Evolutionary conservation across 768 basidiomycete species (phyloP), one percentile per base, ranked within the genome.

Genomic region (Hygrocybe coccinea): DNA sequence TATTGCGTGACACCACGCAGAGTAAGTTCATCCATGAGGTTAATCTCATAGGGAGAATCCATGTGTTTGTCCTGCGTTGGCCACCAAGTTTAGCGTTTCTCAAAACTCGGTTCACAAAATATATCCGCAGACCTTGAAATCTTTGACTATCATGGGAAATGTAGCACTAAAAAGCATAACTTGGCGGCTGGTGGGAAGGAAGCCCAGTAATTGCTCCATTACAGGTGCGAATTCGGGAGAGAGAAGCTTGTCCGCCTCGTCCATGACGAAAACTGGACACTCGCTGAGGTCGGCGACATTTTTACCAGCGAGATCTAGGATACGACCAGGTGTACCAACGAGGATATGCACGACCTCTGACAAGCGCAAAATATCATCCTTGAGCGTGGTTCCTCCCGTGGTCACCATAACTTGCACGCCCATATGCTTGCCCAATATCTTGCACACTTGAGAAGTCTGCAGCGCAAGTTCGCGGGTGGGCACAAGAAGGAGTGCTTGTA

Each of bases 111-210:
- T 8, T 7, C 8, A 19, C 17, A 8, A 19, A 54, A 22, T 54
- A 43, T 7, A 12, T 6, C 39, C 10, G 62, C 72, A 44, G 48
- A 90, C 95, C 80, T 97, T 95, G 82, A 99, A 99, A 71, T 97
- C 93, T 72, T 97, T 97, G 67, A 99, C 97, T 67, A 95, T 94
- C 81, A 97, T 82, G 8, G 97, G 95, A 82, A 99, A 99, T 24
- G 95, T 99, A 47, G 95, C 95, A 52, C 94, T 97, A 76, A 99
- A 98, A 60, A 99, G 79, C 95, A 97, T 97, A 68, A 99, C 94
- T 76, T 99, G 95, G 53, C 93, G 82, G 65, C 88, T 83, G 53
- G 78, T 68, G 25, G 93, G 91, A 55, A 97, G 80, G 75, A 89
- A 91, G 25, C 81, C 79, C 56, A 99, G 80, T 36, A 99, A 74